A percentile compares a stretch with the other conserved stretches of the same genome.
phyloP scores from a whole-genome alignment of 2,329 filamentous ascomycete genomes.

The Lachnellula cervina region DNA sequence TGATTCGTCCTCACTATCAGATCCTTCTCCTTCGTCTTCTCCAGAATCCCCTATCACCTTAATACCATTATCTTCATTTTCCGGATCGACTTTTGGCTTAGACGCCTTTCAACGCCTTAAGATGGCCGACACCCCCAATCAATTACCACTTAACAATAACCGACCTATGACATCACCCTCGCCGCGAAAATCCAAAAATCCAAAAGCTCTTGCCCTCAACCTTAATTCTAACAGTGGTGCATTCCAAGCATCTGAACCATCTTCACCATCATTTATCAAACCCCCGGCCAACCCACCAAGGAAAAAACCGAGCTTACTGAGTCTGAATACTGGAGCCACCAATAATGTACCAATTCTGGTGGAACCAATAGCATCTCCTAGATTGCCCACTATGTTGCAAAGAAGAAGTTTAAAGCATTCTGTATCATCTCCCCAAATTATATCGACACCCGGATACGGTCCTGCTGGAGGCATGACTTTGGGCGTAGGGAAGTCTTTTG shows the following conservation, averaged over 20 bases:
- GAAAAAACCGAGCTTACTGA: conserved; percentile 71
- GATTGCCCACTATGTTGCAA: conserved; percentile 55
- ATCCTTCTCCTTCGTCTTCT: conserved; percentile 86
- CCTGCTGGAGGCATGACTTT: conserved; percentile 60
- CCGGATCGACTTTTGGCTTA: conserved; percentile 50
- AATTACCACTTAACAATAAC: conserved; percentile 37
- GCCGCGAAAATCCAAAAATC: conserved; percentile 70
- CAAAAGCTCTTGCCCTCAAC: conserved; percentile 79
- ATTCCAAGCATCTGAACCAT: conserved; percentile 46
- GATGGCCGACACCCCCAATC: conserved; percentile 35
- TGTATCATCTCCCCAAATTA: conserved; percentile 62
- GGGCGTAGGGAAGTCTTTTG: conserved; percentile 36
- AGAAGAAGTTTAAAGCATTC: conserved; percentile 62
- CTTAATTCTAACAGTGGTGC: conserved; percentile 47
- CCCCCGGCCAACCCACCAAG: conserved; percentile 63
- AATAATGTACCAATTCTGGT: conserved; percentile 40
- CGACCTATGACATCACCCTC: conserved; percentile 65
- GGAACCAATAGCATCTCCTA: conserved; percentile 52
- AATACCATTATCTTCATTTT: conserved; percentile 65
- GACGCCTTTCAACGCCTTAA: conserved; percentile 34
- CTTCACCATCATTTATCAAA: conserved; percentile 74
- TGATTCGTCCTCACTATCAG: conserved; percentile 83
- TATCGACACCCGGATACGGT: conserved; percentile 55
- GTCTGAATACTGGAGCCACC: conserved; percentile 66
- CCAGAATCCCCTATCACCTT: conserved; percentile 82